Conservation (phyloP, 2,329 filamentous ascomycete species). For the Trichoderma guizhouense region DNA sequence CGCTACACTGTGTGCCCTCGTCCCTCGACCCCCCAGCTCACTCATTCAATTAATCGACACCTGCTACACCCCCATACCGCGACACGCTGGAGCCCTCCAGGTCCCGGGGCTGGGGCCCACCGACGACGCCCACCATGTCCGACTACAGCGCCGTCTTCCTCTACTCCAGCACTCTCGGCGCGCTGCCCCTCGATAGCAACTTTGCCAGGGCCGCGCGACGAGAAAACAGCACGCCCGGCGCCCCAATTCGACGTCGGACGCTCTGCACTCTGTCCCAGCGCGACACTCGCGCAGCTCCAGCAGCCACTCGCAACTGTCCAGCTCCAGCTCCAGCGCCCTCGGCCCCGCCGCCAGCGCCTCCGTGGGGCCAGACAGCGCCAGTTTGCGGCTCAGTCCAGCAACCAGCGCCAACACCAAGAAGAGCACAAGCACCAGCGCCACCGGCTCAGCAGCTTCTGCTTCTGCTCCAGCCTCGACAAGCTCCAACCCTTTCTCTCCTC, state of each 20-base stretch:
- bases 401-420: not conserved
- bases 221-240: conserved; percentile 12
- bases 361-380: conserved; percentile 10
- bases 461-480: not conserved
- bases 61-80: not conserved
- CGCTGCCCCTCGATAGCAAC: conserved; percentile 14
- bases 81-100: not conserved
- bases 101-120: not conserved
- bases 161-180: conserved; percentile 11
- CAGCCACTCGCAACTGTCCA: conserved; percentile 20
- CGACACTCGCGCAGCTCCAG: conserved; percentile 16
- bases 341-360: conserved; percentile 16
- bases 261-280: not conserved
- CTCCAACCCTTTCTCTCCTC: not conserved
- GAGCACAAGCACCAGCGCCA: not conserved
- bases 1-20: not conserved
- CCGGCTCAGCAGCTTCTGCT: not conserved
- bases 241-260: conserved; percentile 17
- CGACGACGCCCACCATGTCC: not conserved
- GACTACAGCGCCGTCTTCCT: conserved; percentile 17
- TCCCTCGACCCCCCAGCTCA: not conserved
- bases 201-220: conserved; percentile 15
- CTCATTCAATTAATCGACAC: not conserved
- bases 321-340: not conserved
- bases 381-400: not conserved